Conservation (phyloP, 495 filamentous ascomycete genomes). For the Aspergillus baeticus region DNA sequence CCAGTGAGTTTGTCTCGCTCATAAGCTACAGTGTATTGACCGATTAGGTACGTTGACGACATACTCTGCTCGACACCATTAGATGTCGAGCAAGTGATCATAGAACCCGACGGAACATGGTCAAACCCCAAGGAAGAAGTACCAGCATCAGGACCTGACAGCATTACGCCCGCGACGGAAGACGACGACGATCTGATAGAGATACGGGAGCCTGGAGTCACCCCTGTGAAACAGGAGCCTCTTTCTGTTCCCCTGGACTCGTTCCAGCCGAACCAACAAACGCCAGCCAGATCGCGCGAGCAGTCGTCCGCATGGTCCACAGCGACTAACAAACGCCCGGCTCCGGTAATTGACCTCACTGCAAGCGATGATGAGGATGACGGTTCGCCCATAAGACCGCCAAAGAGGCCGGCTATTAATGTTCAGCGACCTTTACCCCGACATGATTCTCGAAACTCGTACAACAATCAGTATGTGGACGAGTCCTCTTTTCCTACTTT, state of each 20-base stretch:
- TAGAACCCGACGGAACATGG: conserved; percentile 88
- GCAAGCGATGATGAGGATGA: conserved; percentile 75
- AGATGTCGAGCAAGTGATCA: conserved; percentile 77
- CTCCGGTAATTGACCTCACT: conserved; percentile 77
- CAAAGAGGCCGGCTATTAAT: conserved; percentile 48
- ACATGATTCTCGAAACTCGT: conserved; percentile 24
- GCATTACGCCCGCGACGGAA: conserved; percentile 36
- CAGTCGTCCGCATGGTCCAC: conserved; percentile 47
- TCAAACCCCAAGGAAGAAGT: conserved; percentile 42
- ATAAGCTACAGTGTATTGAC: conserved; percentile 5
- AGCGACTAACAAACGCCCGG: conserved; percentile 59
- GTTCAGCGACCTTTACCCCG: conserved; percentile 20
- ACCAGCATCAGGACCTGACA: conserved; percentile 29
- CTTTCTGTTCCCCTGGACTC: conserved; percentile 25
- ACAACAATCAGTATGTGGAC: conserved; percentile 24
- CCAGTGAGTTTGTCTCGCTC: conserved; percentile 56
- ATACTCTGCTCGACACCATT: conserved; percentile 71
- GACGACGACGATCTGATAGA: conserved; percentile 69
- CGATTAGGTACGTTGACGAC: conserved; percentile 78
- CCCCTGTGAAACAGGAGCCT: conserved; percentile 47
- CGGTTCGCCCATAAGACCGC: conserved; percentile 50
- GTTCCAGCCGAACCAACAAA: conserved; percentile 53
- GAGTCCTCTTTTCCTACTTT: conserved; percentile 20
- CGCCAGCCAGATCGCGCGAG: conserved; percentile 55
- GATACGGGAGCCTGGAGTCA: conserved; percentile 53